Evolutionary conservation across 2,329 filamentous ascomycete species (phyloP), one percentile per base, ranked within the genome.

Genomic region (Trichoderma koningiopsis): DNA sequence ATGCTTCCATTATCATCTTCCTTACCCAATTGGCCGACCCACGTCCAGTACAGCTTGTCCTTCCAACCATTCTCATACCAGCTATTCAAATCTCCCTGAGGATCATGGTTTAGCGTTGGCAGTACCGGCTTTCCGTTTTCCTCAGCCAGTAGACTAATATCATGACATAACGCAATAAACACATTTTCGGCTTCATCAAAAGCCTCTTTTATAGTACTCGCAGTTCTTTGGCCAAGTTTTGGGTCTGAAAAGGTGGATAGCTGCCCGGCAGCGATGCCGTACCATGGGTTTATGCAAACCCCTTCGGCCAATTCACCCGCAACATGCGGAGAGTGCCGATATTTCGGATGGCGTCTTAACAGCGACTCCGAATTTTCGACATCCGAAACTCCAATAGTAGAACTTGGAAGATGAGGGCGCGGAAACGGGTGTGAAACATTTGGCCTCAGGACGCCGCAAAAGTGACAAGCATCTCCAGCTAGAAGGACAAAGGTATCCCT

Each of bases 401-500:
- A 31, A 14, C 11, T 27, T 11, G 63, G 53, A 66, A 66, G 40
- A 27, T 58, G 8, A 19, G 22, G 24, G 7, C 19, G 27, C 13
- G 63, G 63, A n/a, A 66, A 58, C n/a, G 63, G 53, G 8, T 66
- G 63, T 3, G 63, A 66, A 11, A 10, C 11, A 4, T 66, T 66
- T 24, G 63, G 63, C 27, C 63, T 57, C 24, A 66, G 13, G 11
- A 66, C 52, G 7, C 63, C 63, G 13, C 49, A 57, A 29, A 66
- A 66, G 43, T 75, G 71, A 22, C 71, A 73, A 13, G 71, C 70
- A 33, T 75, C 74, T 2, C 69, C 73, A 10, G 73, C 71, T n/a
- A 75, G 37, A 16, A 75, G 70, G 13, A 75, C 69, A n/a, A 73
- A 76, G 1, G 72, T 71, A 7, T 68, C 61, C 0, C 70, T 72